Evolutionary conservation across 768 basidiomycete genomes (phyloP), one percentile per base, ranked within the genome.

Genomic region (Grammothele lineata): DNA sequence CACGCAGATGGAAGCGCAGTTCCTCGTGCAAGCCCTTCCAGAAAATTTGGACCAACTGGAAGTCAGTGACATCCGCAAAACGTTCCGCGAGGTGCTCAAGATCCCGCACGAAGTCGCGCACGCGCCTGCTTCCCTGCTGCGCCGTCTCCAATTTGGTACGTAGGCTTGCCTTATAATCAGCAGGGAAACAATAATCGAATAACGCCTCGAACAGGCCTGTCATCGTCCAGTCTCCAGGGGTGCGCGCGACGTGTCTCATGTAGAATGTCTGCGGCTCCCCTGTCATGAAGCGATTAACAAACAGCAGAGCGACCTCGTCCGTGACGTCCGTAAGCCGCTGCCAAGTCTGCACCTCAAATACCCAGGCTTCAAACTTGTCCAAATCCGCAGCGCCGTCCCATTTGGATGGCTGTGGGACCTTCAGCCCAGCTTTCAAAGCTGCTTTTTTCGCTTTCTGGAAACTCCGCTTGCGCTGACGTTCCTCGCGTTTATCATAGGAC

Each of bases 231-330:
- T 54, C 37, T 5, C 18, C 36, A 3, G 30, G 53, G 6, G 50
- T 40, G 0, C 35, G 19, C 5, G 58, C 43, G 0, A 60, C 54
- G 36, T 57, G 54, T 10, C 54, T 48, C 55, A 61, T 61, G 53
- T 57, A 61, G 40, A 58, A 61, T 17, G 47, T 38, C 18, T 51
- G 40, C 0, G 59, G 38, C 5, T 45, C 39, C 0, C 45, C 56
- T 6, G 37, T 4, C 41, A 60, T 32, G 39, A 57, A 60, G 4
- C 54, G 51, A 0, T 47, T 40, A 24, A 59, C 44, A 1, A 59
- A n/a, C 22, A 45, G 49, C 0, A 60, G 37, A 1, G 27, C 14
- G 24, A 56, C 26, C 1, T 15, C 15, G 15, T 56, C 53, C 0
- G 25, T 14, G 4, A 59, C n/a, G 6, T 18, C 55, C 21, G 50